These are phyloP conservation scores for Thelonectria rubi DNA, from an alignment of 2,329 filamentous ascomycete genomes.

Conservation along the genomic window DNA sequence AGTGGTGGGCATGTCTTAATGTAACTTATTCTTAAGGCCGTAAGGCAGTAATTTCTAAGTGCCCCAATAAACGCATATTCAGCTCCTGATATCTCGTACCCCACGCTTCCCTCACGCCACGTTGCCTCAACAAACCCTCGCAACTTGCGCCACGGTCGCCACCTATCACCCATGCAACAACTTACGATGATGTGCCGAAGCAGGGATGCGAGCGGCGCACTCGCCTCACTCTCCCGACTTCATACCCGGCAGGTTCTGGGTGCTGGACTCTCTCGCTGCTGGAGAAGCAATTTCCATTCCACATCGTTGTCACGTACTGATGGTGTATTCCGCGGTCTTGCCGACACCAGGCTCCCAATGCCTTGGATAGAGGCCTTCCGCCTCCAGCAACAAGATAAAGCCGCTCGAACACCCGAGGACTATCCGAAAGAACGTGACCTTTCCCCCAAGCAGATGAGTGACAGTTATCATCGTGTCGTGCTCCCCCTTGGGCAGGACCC, in stretches of 20 bases:
- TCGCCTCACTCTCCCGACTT: constrained; percentile 17
- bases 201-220: constrained; percentile 6
- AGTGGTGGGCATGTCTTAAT: too few species aligned
- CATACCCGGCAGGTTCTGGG: not conserved
- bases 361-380: constrained; percentile 45
- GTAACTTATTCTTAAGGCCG: too few species aligned
- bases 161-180: constrained; percentile 8
- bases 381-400: constrained; percentile 33
- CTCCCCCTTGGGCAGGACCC: constrained; percentile 77
- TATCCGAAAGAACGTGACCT: constrained; percentile 37
- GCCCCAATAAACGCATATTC: not conserved
- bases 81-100: not conserved
- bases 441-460: constrained; percentile 43
- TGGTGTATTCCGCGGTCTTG: constrained; percentile 43
- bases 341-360: constrained; percentile 39
- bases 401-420: constrained; percentile 15
- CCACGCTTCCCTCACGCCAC: not conserved
- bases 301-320: constrained; percentile 35
- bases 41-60: too few species aligned
- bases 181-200: constrained; percentile 25
- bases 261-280: not conserved
- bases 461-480: constrained; percentile 46
- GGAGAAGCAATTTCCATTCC: constrained; percentile 28
- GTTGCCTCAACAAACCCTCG: not conserved
- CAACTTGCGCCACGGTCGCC: not conserved